Evolutionary conservation across 306 rosid genomes (phyloP).

Genomic region (Myrica gale): DNA sequence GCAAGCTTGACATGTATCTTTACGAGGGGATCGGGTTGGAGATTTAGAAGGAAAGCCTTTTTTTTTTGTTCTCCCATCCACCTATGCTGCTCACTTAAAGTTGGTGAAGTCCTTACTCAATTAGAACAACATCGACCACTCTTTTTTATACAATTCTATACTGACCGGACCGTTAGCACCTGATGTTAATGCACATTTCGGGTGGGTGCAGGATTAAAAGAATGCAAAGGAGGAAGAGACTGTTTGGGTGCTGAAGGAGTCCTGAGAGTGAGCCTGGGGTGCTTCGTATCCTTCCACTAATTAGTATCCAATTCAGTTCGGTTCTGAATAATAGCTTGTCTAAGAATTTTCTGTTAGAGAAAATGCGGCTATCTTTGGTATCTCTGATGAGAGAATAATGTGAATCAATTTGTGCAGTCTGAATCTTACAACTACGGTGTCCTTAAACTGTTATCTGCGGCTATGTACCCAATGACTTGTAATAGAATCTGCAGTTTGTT

Average conservation of each 20-base stretch:
- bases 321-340: not conserved
- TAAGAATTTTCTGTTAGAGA: not conserved
- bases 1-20: not conserved
- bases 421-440: not conserved
- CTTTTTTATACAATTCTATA: not conserved
- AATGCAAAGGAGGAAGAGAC: slow-evolving; percentile 60
- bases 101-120: slow-evolving; percentile 12
- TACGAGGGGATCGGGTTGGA: not conserved
- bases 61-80: not conserved
- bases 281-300: slow-evolving; percentile 78
- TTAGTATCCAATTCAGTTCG: not conserved
- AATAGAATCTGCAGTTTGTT: slow-evolving; percentile 18
- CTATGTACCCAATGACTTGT: slow-evolving; percentile 7
- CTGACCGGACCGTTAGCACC: not conserved
- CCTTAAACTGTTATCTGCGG: not conserved
- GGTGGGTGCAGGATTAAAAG: slow-evolving; percentile 54
- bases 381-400: not conserved
- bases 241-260: slow-evolving; percentile 93
- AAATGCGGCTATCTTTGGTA: not conserved
- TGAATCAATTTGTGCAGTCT: not conserved
- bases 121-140: not conserved
- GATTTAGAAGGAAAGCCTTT: not conserved
- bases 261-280: slow-evolving; percentile 92
- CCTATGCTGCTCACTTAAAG: not conserved
- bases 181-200: slow-evolving; percentile 19